Percentiles rank a stretch among this genome's conserved stretches.
phyloP scores from a whole-genome alignment of 2,329 filamentous ascomycete genomes.

The Xylaria hypoxylon region DNA sequence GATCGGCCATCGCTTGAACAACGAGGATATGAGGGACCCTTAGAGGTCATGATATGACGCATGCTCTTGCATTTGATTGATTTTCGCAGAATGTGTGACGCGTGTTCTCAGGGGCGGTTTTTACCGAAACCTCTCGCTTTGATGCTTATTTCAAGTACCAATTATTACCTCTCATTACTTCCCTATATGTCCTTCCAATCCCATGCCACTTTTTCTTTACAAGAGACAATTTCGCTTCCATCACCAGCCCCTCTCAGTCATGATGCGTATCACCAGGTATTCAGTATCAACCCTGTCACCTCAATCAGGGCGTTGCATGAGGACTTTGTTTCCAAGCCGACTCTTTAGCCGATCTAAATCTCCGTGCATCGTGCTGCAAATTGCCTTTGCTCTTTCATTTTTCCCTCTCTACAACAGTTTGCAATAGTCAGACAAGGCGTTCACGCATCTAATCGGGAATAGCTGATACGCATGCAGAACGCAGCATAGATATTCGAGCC shows the following conservation, averaged over 20 bases:
- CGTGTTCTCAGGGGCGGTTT: not conserved
- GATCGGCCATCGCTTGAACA: constrained; percentile 20
- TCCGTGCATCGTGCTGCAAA: not conserved
- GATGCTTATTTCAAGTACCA: not conserved
- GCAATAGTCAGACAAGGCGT: not conserved
- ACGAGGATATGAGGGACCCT: constrained; percentile 25
- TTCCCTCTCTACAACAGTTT: not conserved
- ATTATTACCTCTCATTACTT: not conserved
- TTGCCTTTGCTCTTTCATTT: not conserved
- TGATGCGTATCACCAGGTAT: not conserved
- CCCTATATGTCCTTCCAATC: too few species aligned
- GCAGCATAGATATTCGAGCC: not conserved
- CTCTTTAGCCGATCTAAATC: not conserved
- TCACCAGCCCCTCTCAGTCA: not conserved
- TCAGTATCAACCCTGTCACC: not conserved
- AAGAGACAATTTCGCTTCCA: not conserved
- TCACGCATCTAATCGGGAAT: not conserved
- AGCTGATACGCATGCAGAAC: not conserved
- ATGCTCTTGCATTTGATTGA: not conserved
- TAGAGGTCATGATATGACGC: constrained; percentile 21
- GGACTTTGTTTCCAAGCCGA: not conserved
- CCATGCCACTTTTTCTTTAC: not conserved
- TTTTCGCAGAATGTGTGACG: not conserved
- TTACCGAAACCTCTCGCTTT: not conserved
- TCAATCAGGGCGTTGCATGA: not conserved